Conservation (phyloP, 495 filamentous ascomycete species). For the Cercophora samala region DNA sequence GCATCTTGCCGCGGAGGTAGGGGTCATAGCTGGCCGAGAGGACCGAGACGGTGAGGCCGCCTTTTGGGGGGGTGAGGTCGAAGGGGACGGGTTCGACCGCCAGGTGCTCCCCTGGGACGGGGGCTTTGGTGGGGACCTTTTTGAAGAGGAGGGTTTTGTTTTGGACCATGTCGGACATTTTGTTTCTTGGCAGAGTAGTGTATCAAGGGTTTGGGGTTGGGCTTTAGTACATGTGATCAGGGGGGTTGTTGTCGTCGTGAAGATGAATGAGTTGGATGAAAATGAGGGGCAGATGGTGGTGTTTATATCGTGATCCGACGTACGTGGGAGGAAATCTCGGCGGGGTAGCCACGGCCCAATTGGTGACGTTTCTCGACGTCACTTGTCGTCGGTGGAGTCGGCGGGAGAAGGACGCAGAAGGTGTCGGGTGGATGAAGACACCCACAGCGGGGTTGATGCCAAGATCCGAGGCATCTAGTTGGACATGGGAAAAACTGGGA, state of each 20-base stretch:
- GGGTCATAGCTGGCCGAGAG: conserved; percentile 84
- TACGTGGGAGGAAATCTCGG: neutral
- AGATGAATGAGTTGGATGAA: neutral
- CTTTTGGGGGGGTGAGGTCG: conserved; percentile 64
- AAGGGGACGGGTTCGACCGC: conserved; percentile 62
- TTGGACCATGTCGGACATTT: conserved; percentile 9
- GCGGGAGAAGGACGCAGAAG: no score
- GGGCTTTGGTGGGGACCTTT: conserved; percentile 62
- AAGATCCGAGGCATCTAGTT: neutral
- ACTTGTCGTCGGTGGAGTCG: neutral
- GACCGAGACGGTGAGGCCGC: conserved; percentile 69
- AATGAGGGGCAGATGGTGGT: neutral
- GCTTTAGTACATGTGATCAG: neutral
- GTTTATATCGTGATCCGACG: neutral
- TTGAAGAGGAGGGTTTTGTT: conserved; percentile 87
- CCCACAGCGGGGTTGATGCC: neutral
- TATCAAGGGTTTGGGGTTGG: neutral
- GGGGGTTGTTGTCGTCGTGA: neutral
- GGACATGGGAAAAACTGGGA: neutral
- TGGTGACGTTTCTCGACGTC: neutral
- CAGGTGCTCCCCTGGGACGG: conserved; percentile 70
- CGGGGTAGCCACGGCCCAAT: neutral
- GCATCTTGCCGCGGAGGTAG: conserved; percentile 75
- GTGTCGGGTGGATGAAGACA: neutral
- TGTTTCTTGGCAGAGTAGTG: no score